Base-by-base conservation (phyloP, 1,139 yeast genomes). In the Hyphopichia fennica region DNA sequence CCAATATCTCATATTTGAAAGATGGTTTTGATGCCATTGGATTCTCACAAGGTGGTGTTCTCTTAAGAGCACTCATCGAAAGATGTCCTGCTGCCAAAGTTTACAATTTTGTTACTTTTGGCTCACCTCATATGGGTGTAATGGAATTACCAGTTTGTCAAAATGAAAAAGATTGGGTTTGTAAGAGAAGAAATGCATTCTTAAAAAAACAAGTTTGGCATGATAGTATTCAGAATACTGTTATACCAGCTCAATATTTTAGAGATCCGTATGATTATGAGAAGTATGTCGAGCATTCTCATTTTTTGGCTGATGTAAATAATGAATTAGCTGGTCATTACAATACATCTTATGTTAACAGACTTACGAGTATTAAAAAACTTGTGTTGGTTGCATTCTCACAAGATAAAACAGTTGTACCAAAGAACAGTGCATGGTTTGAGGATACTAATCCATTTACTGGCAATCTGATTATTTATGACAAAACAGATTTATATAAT, bases 101-200 rank as follows among this genome's bases (percentile, higher is more conserved):
- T 2, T 60, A 74, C 43, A 81, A 72, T 39, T 64, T 87, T 39
- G 67, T 87, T 14, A 84, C 95, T 0, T 86, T 84, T 63, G 96
- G 96, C 0, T 81, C 90, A 1, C 96, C 95, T 0, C 95, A 87
- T 54, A 76, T 82, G 65, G 96, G 95, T 3, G 80, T 87, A 7
- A 71, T 75, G 51, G 93, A 86, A 47, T 65, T 87, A 37, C 91
- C 91, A 0, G 59, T 72, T 6, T 87, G 95, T 58, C 60, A 60
- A 2, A 59, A 69, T 2, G 63, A 70, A 4, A 54, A 56, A 5
- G 87, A 84, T 53, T 82, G 87, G 80, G 43, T 84, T 1, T 87
- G 96, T 54, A 65, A 73, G 43, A 65, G 68, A 37, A 68, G 82
- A 42, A 85, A 85, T 55, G 69, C 59, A 23, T 40, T 82, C 2